Conservation (phyloP, 139 green algal genomes). For the Chlorella sp. region DNA sequence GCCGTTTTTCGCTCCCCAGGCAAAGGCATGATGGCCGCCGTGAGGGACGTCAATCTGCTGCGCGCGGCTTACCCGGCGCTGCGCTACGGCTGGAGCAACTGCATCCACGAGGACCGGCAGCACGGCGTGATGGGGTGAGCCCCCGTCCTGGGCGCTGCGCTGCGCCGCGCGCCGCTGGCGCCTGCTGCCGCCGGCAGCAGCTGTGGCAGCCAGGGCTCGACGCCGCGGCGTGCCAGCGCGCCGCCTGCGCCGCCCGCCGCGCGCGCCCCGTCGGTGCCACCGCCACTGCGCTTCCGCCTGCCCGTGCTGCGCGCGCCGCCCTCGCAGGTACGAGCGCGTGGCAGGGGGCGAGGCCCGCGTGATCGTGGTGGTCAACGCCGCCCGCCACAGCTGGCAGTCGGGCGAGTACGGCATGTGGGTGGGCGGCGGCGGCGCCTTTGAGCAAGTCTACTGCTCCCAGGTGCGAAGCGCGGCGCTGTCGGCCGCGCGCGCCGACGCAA, state of each 20-base stretch:
- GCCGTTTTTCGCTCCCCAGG: no score
- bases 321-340: slow-evolving; percentile 27
- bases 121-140: slow-evolving; percentile 55
- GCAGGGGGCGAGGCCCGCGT: slow-evolving; percentile 43
- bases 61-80: slow-evolving; percentile 26
- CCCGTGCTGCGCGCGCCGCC: no score
- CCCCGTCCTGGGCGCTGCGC: background rate
- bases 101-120: slow-evolving; percentile 56
- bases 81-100: slow-evolving; percentile 40
- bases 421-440: slow-evolving; percentile 40
- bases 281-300: no score
- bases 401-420: slow-evolving; percentile 46
- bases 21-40: slow-evolving; percentile 30
- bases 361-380: slow-evolving; percentile 56
- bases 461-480: background rate
- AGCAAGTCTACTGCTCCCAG: slow-evolving; percentile 49
- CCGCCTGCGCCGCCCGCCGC: no score
- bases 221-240: no score
- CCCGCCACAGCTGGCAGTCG: slow-evolving; percentile 32
- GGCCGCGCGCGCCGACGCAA: background rate
- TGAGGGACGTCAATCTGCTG: slow-evolving; percentile 45
- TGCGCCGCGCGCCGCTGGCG: background rate
- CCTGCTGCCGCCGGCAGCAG: no score
- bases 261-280: no score
- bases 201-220: no score